Base-by-base conservation (phyloP, 805 yeast species). In the Helenozyma baotianmanensis region DNA sequence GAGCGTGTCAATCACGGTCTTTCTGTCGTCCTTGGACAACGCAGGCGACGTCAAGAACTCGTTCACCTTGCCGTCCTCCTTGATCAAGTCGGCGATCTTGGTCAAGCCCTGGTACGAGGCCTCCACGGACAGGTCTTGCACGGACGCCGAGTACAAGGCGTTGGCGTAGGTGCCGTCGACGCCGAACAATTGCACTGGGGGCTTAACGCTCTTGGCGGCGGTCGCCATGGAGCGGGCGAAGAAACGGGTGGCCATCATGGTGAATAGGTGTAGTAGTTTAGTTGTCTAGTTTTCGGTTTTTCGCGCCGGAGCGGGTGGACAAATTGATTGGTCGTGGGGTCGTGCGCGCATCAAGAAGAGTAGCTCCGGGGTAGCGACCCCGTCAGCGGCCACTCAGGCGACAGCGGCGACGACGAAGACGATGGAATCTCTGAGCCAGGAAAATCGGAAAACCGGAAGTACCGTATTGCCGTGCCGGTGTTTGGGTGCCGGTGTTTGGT, bases 141-240 rank as follows among this genome's bases (percentile, higher is more conserved):
- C 82, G 36, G 97, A 82, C 14, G 97, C 97, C 35, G 89, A 72
- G 78, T 80, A 90, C 53, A 92, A 76, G 30, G 98, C 96, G 38
- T 87, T 76, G 50, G 97, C 98, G 65, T 90, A 90, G 46, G 97
- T 88, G 58, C 97, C 98, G 50, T 89, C 97, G 50, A 90, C 69
- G 45, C 97, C 97, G 56, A 76, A 90, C 60, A 90, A 75, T 75
- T 88, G 96, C 45, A 90, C 84, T 36, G 97, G 97, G 33, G 94
- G 88, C 64, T 79, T 81, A 54, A 75, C 76, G 38, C 74, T 39
- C 54, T 70, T 66, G 54, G 80, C 62, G 49, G 85, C 82, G 39
- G 89, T 65, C 55, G 94, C 90, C 70, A 82, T 61, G 37, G 81
- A 67, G 70, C 89, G 82, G 58, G 70, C 55, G 58, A 78, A 78